Evolutionary conservation across 2,329 filamentous ascomycete species (phyloP).

Genomic region (Colletotrichum graminicola): DNA sequence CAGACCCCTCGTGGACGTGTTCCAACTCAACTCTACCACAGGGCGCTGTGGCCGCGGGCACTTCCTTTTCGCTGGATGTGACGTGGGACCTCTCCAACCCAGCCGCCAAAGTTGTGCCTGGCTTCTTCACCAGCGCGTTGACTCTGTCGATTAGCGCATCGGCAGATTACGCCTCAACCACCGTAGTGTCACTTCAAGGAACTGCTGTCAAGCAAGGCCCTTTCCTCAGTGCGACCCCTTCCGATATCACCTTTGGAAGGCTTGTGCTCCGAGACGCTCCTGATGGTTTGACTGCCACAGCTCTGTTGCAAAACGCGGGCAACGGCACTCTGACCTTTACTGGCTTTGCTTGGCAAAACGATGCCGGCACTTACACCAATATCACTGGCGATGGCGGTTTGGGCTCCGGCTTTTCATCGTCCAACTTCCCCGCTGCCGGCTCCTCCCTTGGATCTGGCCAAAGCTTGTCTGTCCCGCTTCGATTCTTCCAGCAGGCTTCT

Average conservation of each 20-base stretch:
- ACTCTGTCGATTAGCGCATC: slow-evolving; percentile 54
- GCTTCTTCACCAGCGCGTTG: slow-evolving; percentile 52
- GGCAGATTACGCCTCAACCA: slow-evolving; percentile 51
- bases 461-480: slow-evolving; percentile 49
- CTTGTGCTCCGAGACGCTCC: slow-evolving; percentile 51
- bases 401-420: slow-evolving; percentile 50
- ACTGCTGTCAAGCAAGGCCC: slow-evolving; percentile 53
- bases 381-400: slow-evolving; percentile 48
- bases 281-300: slow-evolving; percentile 42
- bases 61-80: slow-evolving; percentile 56
- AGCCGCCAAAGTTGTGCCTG: slow-evolving; percentile 49
- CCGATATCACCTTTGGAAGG: slow-evolving; percentile 55
- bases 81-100: slow-evolving; percentile 52
- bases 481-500: slow-evolving; percentile 49
- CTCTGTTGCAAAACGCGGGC: slow-evolving; percentile 55
- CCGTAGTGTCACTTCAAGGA: slow-evolving; percentile 54
- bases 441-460: slow-evolving; percentile 48
- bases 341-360: slow-evolving; percentile 51
- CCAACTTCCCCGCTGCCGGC: slow-evolving; percentile 48
- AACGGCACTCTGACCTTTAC: slow-evolving; percentile 52
- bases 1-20: slow-evolving; percentile 53
- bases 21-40: slow-evolving; percentile 54
- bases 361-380: slow-evolving; percentile 48
- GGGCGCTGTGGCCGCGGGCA: slow-evolving; percentile 51
- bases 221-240: slow-evolving; percentile 53